These are phyloP conservation scores for Puccinia novopanici DNA, from an alignment of 1,284 basidiomycete genomes.

Conservation along the genomic window DNA sequence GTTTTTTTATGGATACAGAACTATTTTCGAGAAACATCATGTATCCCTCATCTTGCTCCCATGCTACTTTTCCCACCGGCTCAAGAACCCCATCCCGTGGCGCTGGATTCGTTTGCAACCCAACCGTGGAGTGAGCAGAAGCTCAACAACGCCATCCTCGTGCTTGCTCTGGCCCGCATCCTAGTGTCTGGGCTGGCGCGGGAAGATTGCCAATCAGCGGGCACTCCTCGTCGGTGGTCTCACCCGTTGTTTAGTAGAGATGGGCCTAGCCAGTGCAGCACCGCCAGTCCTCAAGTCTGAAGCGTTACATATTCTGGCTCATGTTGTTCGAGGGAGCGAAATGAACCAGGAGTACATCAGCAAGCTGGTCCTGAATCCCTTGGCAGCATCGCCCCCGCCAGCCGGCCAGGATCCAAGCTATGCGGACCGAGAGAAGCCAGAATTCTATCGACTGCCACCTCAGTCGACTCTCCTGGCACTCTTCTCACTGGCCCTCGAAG, in stretches of 20 bases:
- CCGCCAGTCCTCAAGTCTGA: slow-evolving; percentile 83
- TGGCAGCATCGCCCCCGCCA: slow-evolving; percentile 21
- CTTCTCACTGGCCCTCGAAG: slow-evolving; percentile 58
- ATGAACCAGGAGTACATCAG: slow-evolving; percentile 64
- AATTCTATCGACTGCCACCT: slow-evolving; percentile 60
- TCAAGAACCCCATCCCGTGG: slow-evolving; percentile 66
- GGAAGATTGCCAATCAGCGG: slow-evolving; percentile 58
- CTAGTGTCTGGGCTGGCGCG: slow-evolving; percentile 62
- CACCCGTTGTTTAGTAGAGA: slow-evolving; percentile 79
- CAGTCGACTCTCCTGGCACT: slow-evolving; percentile 61
- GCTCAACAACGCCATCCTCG: slow-evolving; percentile 72
- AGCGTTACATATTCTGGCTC: slow-evolving; percentile 76
- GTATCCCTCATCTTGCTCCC: slow-evolving; percentile 77
- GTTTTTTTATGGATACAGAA: slow-evolving; percentile 67
- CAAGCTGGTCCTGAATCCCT: slow-evolving; percentile 60
- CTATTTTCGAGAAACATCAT: slow-evolving; percentile 89
- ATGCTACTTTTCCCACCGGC: slow-evolving; percentile 82
- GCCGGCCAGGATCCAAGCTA: neutral
- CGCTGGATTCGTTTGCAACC: slow-evolving; percentile 87
- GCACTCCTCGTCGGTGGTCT: slow-evolving; percentile 67
- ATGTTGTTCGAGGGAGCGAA: slow-evolving; percentile 61
- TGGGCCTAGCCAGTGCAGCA: slow-evolving; percentile 86
- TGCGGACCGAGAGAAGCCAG: slow-evolving; percentile 43
- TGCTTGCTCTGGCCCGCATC: slow-evolving; percentile 72
- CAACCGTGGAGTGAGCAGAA: slow-evolving; percentile 97